Evolutionary conservation across 257 asterid species (phyloP), one percentile per base, ranked within the genome.

Genomic region (Nicotiana otophora): DNA sequence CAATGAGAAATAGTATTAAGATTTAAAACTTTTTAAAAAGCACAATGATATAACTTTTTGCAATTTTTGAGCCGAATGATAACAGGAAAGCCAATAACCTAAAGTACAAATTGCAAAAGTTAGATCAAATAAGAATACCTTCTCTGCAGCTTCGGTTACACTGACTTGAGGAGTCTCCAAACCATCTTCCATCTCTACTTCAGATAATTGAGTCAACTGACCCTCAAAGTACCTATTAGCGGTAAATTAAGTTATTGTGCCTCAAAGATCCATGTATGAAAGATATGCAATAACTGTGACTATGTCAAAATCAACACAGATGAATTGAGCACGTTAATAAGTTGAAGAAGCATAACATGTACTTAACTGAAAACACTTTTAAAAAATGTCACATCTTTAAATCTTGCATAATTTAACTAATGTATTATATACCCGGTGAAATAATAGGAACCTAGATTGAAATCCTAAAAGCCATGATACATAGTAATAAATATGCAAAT

Each of bases 191-290:
- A 20, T 84, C 65, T 93, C 98, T 63, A 87, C 70, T 89, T 96
- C 98, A 39, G 95, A 89, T 57, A 94, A 84, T 65, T 85, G 84
- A 80, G 94, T 85, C 86, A 96, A 83, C 76, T 96, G 97, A 67
- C 98, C 98, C 81, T 96, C 97, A 87, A 91, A 96, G 91, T 96
- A 96, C 91, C 99, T 96, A 82, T 75, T 78, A 54, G 83, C 80
- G 68, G 67, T 33, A 84, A 82, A 70, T 36, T 48, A 82, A 67
- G 16, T 67, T 16, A 33, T 67, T 33, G 15, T 33, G 26, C 75
- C 53, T 33, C 53, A 33, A 39, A 39, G 14, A n/a, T 69, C 31
- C 51, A 36, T 5, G 10, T 34, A 68, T 17, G 33, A 26, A 69
- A 68, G 30, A n/a, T 39, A 69, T n/a, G n/a, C 54, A 69, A 36